phyloP scores from a whole-genome alignment of 73 alveolate species.

The Tetrahymena elliotti region DNA sequence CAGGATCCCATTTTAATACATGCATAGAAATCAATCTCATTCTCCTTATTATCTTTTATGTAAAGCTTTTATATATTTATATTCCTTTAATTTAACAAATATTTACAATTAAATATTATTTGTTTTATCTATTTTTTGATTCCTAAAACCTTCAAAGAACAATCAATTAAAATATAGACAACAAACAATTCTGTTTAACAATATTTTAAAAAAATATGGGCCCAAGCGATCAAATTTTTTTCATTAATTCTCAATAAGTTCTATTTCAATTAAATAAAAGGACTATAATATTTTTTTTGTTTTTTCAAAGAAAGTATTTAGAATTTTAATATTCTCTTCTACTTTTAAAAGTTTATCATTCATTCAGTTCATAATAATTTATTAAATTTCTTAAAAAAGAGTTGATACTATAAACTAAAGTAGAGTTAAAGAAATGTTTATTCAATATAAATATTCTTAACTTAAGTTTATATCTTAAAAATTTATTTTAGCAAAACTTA shows the following conservation, averaged over 20 bases:
- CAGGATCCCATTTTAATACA: slow-evolving; percentile 65
- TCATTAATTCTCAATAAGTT: too few relatives aligned
- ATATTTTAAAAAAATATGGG: too few relatives aligned
- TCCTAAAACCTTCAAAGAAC: neutral
- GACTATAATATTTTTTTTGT: neutral
- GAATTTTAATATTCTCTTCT: too few relatives aligned
- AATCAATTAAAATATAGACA: neutral
- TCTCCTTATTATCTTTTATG: neutral
- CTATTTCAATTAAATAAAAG: too few relatives aligned
- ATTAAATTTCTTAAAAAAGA: too few relatives aligned
- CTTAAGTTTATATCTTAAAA: too few relatives aligned
- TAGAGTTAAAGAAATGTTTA: too few relatives aligned
- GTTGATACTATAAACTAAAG: too few relatives aligned
- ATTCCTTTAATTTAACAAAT: neutral
- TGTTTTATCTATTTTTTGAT: neutral
- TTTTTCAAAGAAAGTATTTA: neutral
- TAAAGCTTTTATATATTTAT: neutral
- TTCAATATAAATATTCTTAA: too few relatives aligned
- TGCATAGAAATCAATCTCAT: slow-evolving; percentile 73
- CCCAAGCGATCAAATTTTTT: neutral
- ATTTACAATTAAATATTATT: neutral
- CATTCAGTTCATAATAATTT: too few relatives aligned
- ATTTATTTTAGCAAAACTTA: too few relatives aligned
- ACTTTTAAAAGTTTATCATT: too few relatives aligned
- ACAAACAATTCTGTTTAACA: neutral